Evolutionary conservation across 208 protist species (phyloP).

Genomic region (Naegleria gruberi): DNA sequence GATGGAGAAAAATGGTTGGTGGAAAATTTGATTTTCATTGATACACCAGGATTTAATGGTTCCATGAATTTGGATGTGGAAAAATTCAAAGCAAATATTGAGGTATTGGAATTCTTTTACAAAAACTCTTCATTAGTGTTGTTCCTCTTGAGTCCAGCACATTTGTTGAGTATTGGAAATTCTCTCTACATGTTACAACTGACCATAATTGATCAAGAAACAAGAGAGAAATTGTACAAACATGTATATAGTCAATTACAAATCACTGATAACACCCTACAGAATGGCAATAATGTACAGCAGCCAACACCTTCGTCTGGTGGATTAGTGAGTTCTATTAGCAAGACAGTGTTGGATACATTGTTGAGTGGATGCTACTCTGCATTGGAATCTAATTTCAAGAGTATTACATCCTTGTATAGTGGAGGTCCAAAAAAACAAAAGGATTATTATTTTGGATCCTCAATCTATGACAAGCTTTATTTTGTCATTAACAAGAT

Average conservation of each 20-base stretch:
- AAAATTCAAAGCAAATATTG: slow-evolving; percentile 11
- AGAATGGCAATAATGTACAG: background rate
- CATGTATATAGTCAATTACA: background rate
- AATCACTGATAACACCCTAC: background rate
- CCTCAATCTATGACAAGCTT: background rate
- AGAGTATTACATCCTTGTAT: background rate
- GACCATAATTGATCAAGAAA: background rate
- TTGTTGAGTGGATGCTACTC: background rate
- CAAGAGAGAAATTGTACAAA: background rate
- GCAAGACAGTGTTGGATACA: too few species aligned
- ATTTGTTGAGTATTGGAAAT: background rate
- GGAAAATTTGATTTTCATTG: slow-evolving; percentile 13
- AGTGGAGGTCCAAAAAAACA: background rate
- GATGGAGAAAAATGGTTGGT: background rate
- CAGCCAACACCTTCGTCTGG: background rate
- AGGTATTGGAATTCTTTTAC: slow-evolving; percentile 18
- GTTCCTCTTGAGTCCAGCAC: background rate
- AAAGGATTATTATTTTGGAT: background rate
- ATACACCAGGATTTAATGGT: slow-evolving; percentile 13
- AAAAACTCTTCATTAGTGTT: background rate
- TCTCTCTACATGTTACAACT: slow-evolving; percentile 13
- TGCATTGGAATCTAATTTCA: background rate
- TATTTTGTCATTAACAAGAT: slow-evolving; percentile 22
- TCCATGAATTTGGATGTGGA: background rate
- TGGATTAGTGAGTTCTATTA: background rate